phyloP scores from a whole-genome alignment of 129 eudicot genomes.

The Arctium minus region DNA sequence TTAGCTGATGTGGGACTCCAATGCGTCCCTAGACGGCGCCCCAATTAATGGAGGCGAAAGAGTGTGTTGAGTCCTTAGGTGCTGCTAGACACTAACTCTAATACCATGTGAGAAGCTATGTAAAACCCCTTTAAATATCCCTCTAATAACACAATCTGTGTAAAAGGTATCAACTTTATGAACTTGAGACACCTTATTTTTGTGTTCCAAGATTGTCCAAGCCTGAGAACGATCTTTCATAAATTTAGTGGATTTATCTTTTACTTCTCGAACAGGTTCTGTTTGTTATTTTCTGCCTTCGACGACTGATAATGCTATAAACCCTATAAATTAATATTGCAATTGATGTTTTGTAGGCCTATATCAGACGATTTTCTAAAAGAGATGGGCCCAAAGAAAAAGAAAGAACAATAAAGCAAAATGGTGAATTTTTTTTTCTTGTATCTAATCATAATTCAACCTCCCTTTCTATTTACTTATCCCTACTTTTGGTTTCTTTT shows the following conservation, averaged over 20 bases:
- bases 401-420: constrained; percentile 27
- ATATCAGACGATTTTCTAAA: constrained; percentile 20
- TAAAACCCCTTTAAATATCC: background rate
- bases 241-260: constrained; percentile 1
- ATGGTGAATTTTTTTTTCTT: constrained; percentile 3
- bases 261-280: background rate
- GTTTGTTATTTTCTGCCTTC: background rate
- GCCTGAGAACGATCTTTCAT: constrained; percentile 12
- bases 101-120: background rate
- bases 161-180: constrained; percentile 14
- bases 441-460: constrained; percentile 22
- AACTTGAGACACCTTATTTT: background rate
- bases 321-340: background rate
- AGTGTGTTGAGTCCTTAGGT: background rate
- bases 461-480: constrained; percentile 39
- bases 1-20: too few relatives aligned
- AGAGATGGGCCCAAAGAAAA: constrained; percentile 26
- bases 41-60: background rate
- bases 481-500: constrained; percentile 30
- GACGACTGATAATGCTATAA: background rate
- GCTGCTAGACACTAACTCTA: background rate
- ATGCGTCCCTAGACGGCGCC: background rate
- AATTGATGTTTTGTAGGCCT: constrained; percentile 6
- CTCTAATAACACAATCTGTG: background rate
- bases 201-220: constrained; percentile 1